Percentiles rank a stretch among this genome's conserved stretches.
phyloP scores from a whole-genome alignment of 2,329 filamentous ascomycete genomes.

The Calonectria pseudoturangicola region DNA sequence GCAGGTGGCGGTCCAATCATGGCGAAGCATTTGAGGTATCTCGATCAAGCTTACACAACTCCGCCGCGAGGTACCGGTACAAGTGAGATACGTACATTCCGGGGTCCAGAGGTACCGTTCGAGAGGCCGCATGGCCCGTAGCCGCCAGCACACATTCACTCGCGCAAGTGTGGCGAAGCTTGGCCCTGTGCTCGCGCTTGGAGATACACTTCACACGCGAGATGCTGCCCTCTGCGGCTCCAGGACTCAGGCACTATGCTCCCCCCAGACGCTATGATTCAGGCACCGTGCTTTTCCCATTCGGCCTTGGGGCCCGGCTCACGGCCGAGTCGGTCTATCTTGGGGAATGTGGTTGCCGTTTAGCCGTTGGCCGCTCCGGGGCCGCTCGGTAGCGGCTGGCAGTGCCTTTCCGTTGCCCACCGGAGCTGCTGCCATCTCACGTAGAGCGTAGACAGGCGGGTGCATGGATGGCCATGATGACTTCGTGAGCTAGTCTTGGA shows the following conservation, averaged over 20 bases:
- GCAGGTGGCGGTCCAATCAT: not conserved
- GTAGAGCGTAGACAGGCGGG: not conserved
- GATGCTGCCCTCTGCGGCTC: not conserved
- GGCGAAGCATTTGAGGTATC: not conserved
- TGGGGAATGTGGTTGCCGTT: constrained; percentile 12
- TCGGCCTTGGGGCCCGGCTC: constrained; percentile 3
- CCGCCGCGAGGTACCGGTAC: constrained; percentile 27
- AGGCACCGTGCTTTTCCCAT: constrained; percentile 1
- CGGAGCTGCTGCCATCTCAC: constrained; percentile 36
- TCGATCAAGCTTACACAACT: not conserved
- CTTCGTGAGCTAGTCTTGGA: not conserved
- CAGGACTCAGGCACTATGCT: too few species aligned
- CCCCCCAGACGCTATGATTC: not conserved
- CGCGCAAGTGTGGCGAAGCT: constrained; percentile 23
- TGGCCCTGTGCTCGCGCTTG: not conserved
- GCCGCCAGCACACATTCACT: constrained; percentile 8
- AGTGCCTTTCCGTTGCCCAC: constrained; percentile 36
- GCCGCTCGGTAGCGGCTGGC: constrained; percentile 37
- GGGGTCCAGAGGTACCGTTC: constrained; percentile 34
- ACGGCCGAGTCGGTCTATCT: constrained; percentile 26
- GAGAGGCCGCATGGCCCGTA: not conserved
- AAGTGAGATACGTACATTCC: not conserved
- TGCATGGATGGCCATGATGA: constrained; percentile 23
- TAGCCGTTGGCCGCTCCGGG: constrained; percentile 32
- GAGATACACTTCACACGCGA: constrained; percentile 22